These are phyloP conservation scores for Hyphodiscus sp. DNA, from an alignment of 2,329 filamentous ascomycete species.

Conservation along the genomic window DNA sequence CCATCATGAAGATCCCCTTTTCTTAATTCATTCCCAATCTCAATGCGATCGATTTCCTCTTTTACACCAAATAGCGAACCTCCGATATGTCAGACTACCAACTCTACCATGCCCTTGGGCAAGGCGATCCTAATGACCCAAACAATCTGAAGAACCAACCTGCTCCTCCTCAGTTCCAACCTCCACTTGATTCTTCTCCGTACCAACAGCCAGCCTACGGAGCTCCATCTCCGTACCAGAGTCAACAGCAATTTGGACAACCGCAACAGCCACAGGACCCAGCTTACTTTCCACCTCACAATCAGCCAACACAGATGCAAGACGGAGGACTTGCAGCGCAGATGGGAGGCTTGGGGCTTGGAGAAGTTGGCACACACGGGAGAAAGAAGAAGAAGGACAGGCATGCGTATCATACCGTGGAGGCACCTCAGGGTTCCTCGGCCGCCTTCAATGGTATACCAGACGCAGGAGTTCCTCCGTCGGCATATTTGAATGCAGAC, in stretches of 20 bases:
- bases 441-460: constrained; percentile 66
- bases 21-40: constrained; percentile 1
- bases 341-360: constrained; percentile 70
- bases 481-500: constrained; percentile 53
- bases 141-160: constrained; percentile 46
- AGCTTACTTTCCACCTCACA: constrained; percentile 25
- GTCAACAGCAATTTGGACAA: background rate
- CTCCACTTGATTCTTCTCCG: constrained; percentile 45
- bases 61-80: background rate
- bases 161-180: constrained; percentile 49
- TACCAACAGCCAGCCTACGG: constrained; percentile 32
- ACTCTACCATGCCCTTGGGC: constrained; percentile 50
- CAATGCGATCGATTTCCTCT: constrained; percentile 3
- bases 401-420: constrained; percentile 85
- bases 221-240: background rate
- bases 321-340: constrained; percentile 58
- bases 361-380: constrained; percentile 40
- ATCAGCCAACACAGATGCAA: constrained; percentile 27
- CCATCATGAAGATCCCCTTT: constrained; percentile 5
- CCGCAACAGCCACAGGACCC: constrained; percentile 13
- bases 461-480: constrained; percentile 46
- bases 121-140: constrained; percentile 48
- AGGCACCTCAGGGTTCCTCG: constrained; percentile 60
- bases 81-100: constrained; percentile 47
- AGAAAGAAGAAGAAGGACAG: constrained; percentile 87